A percentile compares a stretch with the other conserved stretches of the same genome.
Conservation (phyloP, 1,284 basidiomycete genomes). For the Inonotus obliquus region DNA sequence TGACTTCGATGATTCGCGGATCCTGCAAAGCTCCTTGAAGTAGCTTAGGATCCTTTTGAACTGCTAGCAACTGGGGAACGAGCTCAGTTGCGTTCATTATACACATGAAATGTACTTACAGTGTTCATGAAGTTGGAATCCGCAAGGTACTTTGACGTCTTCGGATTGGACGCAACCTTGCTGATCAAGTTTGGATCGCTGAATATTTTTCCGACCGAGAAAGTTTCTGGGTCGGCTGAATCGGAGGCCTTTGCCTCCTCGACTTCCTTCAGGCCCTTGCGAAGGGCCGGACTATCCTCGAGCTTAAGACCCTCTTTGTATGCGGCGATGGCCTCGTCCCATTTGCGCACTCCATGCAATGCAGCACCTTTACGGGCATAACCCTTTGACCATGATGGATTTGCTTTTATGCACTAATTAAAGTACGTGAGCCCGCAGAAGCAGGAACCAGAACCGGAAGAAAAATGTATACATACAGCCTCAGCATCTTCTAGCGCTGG, state of each 20-base stretch:
- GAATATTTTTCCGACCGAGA: constrained; percentile 78
- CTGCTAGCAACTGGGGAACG: constrained; percentile 44
- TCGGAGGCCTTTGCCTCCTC: constrained; percentile 53
- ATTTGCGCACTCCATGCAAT: constrained; percentile 79
- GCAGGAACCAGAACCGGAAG: neutral
- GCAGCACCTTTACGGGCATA: constrained; percentile 93
- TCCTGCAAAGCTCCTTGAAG: constrained; percentile 65
- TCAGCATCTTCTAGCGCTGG: constrained; percentile 88
- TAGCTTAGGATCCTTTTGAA: constrained; percentile 60
- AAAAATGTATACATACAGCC: constrained; percentile 50
- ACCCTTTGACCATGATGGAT: constrained; percentile 87
- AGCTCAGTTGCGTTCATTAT: neutral
- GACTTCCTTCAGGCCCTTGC: constrained; percentile 87
- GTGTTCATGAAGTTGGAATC: constrained; percentile 80
- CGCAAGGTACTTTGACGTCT: constrained; percentile 77
- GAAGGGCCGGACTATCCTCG: constrained; percentile 77
- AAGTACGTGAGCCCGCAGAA: constrained; percentile 7
- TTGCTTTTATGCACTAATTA: constrained; percentile 69
- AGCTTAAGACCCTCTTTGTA: constrained; percentile 75
- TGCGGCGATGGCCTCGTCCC: constrained; percentile 78
- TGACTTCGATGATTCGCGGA: constrained; percentile 90
- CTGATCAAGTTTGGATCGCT: constrained; percentile 77
- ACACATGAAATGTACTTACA: constrained; percentile 29
- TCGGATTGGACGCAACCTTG: constrained; percentile 85
- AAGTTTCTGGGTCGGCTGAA: constrained; percentile 23